Base-by-base conservation (phyloP, 257 asterid species). In the Capsicum baccatum region DNA sequence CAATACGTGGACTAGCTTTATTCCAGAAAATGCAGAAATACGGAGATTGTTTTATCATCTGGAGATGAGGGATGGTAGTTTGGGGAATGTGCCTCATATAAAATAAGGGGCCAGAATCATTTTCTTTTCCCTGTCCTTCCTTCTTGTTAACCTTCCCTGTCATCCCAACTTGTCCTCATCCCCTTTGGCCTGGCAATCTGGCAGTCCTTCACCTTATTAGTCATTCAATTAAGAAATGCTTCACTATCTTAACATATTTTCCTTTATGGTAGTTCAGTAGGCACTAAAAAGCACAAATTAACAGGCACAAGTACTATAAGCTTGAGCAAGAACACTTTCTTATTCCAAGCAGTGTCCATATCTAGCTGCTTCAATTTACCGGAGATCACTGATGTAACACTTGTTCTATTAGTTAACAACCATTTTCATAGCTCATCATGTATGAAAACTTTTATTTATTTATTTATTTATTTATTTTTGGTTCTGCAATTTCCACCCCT, bases 161-260 rank as follows among this genome's bases (percentile, higher is more conserved):
- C 54, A 37, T 15, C 76, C 48, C 50, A 10, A 39, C 58, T 50
- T 8, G 44, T 48, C 15, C 42, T 26, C 42, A 5, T 73, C 81
- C 81, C 63, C 63, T 76, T 62, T 76, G 48, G 4, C 63, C 44
- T 11, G 42, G 81, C 21, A 76, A 76, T 12, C 4, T 50, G 81
- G 21, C 21, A 76, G 63, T 48, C 26, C 62, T 19, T 76, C 63
- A 14, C 81, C 57, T n/a, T 44, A 26, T 26, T 26, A 76, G 13
- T 52, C 81, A 52, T 7, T 73, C 59, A 73, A 73, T 12, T 73
- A 48, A 13, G 47, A 52, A 33, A 76, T 13, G 62, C 11, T 52
- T 13, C 81, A 76, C 52, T 50, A 19, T 50, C 13, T 74, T 19
- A 74, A 74, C 2, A 21, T 11, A 3, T 12, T 50, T 19, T 74